Evolutionary conservation across 2,329 filamentous ascomycete genomes (phyloP).

Genomic region (Microsporum canis): DNA sequence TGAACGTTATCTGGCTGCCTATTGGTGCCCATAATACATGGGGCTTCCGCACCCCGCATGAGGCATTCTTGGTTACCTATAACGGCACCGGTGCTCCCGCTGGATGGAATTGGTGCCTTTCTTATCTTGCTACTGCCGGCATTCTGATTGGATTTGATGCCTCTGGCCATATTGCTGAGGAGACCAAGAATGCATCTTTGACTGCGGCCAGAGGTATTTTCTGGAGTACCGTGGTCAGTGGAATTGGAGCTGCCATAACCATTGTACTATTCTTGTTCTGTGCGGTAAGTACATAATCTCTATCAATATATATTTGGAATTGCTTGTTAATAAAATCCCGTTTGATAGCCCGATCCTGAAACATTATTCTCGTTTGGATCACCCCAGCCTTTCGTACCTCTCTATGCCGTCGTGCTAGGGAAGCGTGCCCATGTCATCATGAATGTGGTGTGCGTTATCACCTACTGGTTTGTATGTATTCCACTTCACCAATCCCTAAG

Average conservation of each 20-base stretch:
- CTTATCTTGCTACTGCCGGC: conserved; percentile 49
- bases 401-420: conserved; percentile 48
- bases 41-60: conserved; percentile 48
- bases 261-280: conserved; percentile 52
- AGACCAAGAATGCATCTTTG: conserved; percentile 47
- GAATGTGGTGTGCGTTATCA: conserved; percentile 46
- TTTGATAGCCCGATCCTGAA: conserved; percentile 40
- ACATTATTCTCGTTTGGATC: conserved; percentile 44
- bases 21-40: conserved; percentile 45
- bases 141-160: conserved; percentile 52
- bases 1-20: conserved; percentile 52
- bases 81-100: conserved; percentile 46
- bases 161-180: conserved; percentile 50
- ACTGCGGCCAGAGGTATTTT: conserved; percentile 50
- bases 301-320: not conserved
- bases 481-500: not conserved
- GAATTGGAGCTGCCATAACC: conserved; percentile 43
- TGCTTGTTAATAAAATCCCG: conserved; percentile 9
- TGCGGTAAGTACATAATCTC: conserved; percentile 29
- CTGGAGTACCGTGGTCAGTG: conserved; percentile 48
- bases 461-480: conserved; percentile 40
- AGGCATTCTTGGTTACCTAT: conserved; percentile 51
- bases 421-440: conserved; percentile 49
- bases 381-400: conserved; percentile 47
- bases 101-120: conserved; percentile 54